Percentiles rank a stretch among this genome's conserved stretches.
phyloP scores from a whole-genome alignment of 2,329 filamentous ascomycete genomes.

The Aspergillus sp. region DNA sequence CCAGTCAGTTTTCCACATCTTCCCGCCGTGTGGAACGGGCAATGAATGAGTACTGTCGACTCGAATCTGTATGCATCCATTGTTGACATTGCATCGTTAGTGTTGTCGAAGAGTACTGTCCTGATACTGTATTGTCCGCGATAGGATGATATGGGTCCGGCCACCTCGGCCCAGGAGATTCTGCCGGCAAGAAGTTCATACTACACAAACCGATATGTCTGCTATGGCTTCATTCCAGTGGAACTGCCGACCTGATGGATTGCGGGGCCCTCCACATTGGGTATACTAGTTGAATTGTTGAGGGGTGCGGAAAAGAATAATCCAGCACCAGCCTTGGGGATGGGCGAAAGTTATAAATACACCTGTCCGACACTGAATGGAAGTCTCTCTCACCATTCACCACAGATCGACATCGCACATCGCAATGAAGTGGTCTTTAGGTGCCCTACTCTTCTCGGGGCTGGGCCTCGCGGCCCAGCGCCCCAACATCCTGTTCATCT shows the following conservation, averaged over 20 bases:
- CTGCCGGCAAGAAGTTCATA: no score
- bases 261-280: background rate
- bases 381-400: background rate
- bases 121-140: background rate
- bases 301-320: background rate
- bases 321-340: background rate
- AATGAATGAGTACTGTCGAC: no score
- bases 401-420: background rate
- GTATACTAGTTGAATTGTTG: background rate
- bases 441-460: slow-evolving; percentile 2
- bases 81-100: no score
- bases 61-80: no score
- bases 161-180: background rate
- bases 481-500: slow-evolving; percentile 64
- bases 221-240: no score
- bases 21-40: no score
- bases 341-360: background rate
- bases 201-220: no score
- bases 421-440: background rate
- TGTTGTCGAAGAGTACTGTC: background rate
- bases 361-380: background rate
- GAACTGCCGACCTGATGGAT: background rate
- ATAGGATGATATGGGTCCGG: background rate
- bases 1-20: no score
- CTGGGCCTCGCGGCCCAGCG: slow-evolving; percentile 19